phyloP scores from a whole-genome alignment of 106 monocot species.

The Alisma plantagoaquatica region DNA sequence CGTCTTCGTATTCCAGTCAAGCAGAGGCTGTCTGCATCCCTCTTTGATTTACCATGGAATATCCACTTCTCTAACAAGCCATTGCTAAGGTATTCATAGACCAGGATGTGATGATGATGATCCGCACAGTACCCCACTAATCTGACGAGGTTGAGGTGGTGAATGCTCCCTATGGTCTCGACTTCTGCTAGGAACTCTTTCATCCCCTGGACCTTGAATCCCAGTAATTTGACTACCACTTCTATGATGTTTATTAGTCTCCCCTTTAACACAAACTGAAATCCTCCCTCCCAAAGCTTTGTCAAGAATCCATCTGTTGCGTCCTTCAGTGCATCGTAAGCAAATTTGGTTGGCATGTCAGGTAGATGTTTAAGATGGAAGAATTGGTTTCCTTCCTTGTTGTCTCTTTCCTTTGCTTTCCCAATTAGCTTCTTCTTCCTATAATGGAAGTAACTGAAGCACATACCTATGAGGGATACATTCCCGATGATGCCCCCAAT shows the following conservation, averaged over 20 bases:
- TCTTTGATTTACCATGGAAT: too few relatives aligned
- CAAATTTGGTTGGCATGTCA: neutral
- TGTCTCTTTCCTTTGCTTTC: too few relatives aligned
- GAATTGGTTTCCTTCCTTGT: too few relatives aligned
- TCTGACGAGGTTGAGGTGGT: neutral
- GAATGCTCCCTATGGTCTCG: neutral
- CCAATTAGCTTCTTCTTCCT: too few relatives aligned
- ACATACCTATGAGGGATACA: too few relatives aligned
- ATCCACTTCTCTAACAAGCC: slow-evolving; percentile 34
- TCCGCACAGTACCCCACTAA: neutral
- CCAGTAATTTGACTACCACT: neutral
- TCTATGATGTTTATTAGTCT: neutral
- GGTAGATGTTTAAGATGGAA: neutral
- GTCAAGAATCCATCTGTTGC: neutral
- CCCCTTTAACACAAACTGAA: neutral
- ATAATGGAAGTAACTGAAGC: too few relatives aligned
- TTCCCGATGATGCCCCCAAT: too few relatives aligned
- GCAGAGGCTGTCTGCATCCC: neutral
- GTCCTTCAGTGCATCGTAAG: neutral
- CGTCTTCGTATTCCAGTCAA: slow-evolving; percentile 25
- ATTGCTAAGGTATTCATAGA: slow-evolving; percentile 22
- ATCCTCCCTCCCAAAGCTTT: neutral
- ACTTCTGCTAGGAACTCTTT: neutral
- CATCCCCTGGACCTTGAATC: neutral
- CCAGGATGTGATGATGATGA: slow-evolving; percentile 14